A percentile compares a stretch with the other conserved stretches of the same genome.
These are phyloP conservation scores for Myriosclerotinia duriaeana DNA, from an alignment of 2,329 filamentous ascomycete genomes.

Conservation along the genomic window DNA sequence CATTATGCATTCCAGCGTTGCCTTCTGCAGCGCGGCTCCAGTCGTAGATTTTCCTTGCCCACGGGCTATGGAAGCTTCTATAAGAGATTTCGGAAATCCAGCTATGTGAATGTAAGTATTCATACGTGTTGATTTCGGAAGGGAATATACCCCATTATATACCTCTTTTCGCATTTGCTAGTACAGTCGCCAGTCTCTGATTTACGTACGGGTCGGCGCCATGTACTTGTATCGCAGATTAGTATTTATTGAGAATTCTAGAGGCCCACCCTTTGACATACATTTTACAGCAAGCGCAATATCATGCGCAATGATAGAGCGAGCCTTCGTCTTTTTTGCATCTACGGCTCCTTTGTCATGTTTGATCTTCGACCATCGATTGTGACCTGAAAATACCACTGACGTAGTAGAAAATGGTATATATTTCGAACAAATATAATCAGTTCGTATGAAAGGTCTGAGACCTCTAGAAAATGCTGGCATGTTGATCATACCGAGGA, in stretches of 20 bases:
- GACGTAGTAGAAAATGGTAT: conserved; percentile 47
- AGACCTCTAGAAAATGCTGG: conserved; percentile 37
- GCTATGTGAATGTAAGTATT: conserved; percentile 45
- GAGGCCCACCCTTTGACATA: conserved; percentile 43
- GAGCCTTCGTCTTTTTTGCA: conserved; percentile 70
- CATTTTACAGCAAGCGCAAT: conserved; percentile 75
- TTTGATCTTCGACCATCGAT: conserved; percentile 93
- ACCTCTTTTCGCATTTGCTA: conserved; percentile 78
- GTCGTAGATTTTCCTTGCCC: conserved; percentile 79
- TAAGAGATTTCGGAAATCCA: conserved; percentile 78
- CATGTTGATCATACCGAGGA: conserved; percentile 29
- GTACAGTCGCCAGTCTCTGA: conserved; percentile 68
- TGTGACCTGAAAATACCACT: conserved; percentile 66
- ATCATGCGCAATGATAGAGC: conserved; percentile 66
- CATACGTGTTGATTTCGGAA: conserved; percentile 22
- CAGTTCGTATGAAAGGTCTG: conserved; percentile 26
- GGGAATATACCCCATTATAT: conserved; percentile 38
- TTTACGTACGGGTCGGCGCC: conserved; percentile 74
- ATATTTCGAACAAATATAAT: conserved; percentile 35
- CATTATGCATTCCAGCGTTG: conserved; percentile 79
- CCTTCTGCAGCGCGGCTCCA: conserved; percentile 72
- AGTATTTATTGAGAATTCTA: conserved; percentile 24
- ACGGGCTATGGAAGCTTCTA: conserved; percentile 82
- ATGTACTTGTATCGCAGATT: conserved; percentile 54
- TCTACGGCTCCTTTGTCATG: conserved; percentile 92